Evolutionary conservation across 1,284 basidiomycete genomes (phyloP).

Genomic region (Cystobasidium sp.): DNA sequence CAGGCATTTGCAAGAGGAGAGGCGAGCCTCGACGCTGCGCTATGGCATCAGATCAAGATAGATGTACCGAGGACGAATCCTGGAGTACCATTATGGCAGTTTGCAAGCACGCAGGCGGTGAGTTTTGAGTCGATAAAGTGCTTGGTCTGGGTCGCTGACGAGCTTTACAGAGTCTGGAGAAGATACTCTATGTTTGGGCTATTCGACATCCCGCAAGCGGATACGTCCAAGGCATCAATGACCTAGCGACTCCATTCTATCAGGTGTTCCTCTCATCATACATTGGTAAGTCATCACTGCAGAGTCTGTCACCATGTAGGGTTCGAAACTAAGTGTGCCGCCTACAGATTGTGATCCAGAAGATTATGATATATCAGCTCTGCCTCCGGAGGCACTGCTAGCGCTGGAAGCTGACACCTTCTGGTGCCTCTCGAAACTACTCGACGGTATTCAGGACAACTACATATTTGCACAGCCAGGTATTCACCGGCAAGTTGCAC

Average conservation of each 20-base stretch:
- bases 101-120: constrained; percentile 81
- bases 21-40: constrained; percentile 80
- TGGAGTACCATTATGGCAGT: constrained; percentile 88
- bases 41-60: constrained; percentile 98
- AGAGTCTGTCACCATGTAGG: not conserved
- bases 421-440: constrained; percentile 89
- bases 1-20: constrained; percentile 86
- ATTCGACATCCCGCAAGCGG: constrained; percentile 94
- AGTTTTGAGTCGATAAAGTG: too few relatives aligned
- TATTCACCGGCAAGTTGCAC: constrained; percentile 84
- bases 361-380: constrained; percentile 75
- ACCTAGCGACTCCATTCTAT: constrained; percentile 92
- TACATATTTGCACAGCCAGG: constrained; percentile 94
- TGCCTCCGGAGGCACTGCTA: constrained; percentile 71
- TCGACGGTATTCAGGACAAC: constrained; percentile 96
- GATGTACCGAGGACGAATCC: constrained; percentile 92
- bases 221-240: constrained; percentile 97
- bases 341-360: constrained; percentile 80
- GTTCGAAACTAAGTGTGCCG: not conserved
- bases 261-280: constrained; percentile 90
- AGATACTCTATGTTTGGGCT: constrained; percentile 95
- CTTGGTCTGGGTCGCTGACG: constrained; percentile 44
- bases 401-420: constrained; percentile 94
- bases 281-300: constrained; percentile 67
- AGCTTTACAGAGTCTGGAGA: constrained; percentile 72